phyloP scores from a whole-genome alignment of 768 basidiomycete species.

The Hebeloma cylindrosporum region DNA sequence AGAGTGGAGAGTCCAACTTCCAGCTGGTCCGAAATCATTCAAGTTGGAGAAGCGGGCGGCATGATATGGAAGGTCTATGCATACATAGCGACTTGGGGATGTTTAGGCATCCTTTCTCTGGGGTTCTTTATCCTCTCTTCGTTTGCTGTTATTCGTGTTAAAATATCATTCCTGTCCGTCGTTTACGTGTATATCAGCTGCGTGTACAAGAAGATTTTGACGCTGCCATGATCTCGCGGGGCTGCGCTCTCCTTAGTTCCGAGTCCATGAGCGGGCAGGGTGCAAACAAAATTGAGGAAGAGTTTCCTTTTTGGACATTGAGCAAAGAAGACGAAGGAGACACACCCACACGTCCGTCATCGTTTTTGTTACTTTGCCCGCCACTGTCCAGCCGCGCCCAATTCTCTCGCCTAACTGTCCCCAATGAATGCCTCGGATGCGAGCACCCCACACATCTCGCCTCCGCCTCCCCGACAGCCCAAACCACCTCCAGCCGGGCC shows the following conservation, averaged over 20 bases:
- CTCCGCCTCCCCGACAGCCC: slow-evolving; percentile 40
- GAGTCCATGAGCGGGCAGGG: too few species aligned
- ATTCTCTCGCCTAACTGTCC: slow-evolving; percentile 14
- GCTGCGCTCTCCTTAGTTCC: too few species aligned
- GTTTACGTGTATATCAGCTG: too few species aligned
- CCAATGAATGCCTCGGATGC: slow-evolving; percentile 51
- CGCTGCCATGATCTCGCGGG: too few species aligned
- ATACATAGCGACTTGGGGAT: slow-evolving; percentile 40
- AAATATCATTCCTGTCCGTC: slow-evolving; percentile 3
- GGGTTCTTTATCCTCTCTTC: neutral
- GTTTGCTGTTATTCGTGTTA: neutral
- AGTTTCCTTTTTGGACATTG: too few species aligned
- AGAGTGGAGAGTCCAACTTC: slow-evolving; percentile 63
- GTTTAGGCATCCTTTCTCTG: slow-evolving; percentile 3
- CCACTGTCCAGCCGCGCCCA: too few species aligned
- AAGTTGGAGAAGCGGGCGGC: slow-evolving; percentile 72
- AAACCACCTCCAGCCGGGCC: slow-evolving; percentile 60
- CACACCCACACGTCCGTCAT: neutral
- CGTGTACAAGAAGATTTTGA: too few species aligned
- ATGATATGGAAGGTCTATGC: slow-evolving; percentile 71
- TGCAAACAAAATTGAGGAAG: too few species aligned
- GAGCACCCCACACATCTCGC: slow-evolving; percentile 32
- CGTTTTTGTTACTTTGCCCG: neutral
- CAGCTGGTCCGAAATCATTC: slow-evolving; percentile 62
- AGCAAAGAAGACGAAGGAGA: too few species aligned